These are phyloP conservation scores for Blumeriella jaapii DNA, from an alignment of 2,329 filamentous ascomycete species.

Conservation along the genomic window DNA sequence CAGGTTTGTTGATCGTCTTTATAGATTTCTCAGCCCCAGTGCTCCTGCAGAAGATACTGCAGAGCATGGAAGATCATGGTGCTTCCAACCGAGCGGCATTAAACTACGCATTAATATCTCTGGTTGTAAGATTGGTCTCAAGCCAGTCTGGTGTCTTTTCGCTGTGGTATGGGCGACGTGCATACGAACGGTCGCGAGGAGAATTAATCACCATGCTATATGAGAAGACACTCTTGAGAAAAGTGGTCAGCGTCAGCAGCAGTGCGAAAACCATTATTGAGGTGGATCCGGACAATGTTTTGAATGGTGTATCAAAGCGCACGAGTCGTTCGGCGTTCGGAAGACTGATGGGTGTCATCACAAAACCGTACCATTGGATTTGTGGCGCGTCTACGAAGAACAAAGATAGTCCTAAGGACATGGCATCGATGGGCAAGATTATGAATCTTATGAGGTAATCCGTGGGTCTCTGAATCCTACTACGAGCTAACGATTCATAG, in stretches of 20 bases:
- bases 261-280: conserved; percentile 15
- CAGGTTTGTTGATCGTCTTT: too few species aligned
- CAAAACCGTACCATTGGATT: conserved; percentile 21
- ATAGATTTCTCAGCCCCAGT: conserved; percentile 49
- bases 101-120: conserved; percentile 51
- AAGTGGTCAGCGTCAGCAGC: conserved; percentile 23
- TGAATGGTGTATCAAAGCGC: conserved; percentile 9
- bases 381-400: conserved; percentile 14
- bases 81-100: conserved; percentile 44
- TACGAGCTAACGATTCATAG: conserved; percentile 10
- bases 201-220: conserved; percentile 81
- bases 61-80: conserved; percentile 46
- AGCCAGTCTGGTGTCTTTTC: conserved; percentile 57
- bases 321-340: conserved; percentile 5
- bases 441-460: conserved; percentile 68
- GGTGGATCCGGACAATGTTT: conserved; percentile 6
- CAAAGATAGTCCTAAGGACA: conserved; percentile 33
- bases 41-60: conserved; percentile 59
- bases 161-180: conserved; percentile 73
- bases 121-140: conserved; percentile 47
- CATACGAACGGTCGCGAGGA: conserved; percentile 73
- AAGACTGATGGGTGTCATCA: conserved; percentile 11
- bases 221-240: conserved; percentile 43
- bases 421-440: conserved; percentile 81
- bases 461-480: background rate